Evolutionary conservation across 768 basidiomycete species (phyloP), one percentile per base, ranked within the genome.

Genomic region (Paxillus involutus): DNA sequence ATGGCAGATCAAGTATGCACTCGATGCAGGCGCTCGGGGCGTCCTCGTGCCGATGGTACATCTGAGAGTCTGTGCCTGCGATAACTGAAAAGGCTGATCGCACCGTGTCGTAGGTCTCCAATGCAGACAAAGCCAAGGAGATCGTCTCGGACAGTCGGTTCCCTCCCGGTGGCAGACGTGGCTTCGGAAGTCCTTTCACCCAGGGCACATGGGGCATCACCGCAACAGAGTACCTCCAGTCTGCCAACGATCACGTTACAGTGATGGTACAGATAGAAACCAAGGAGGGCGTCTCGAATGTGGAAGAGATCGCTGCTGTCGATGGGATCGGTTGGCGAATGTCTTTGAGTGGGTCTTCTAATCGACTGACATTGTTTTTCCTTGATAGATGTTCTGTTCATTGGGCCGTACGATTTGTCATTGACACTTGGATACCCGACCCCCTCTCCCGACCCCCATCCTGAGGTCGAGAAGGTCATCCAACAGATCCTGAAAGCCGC

Each of bases 1-100:
- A 51, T 87, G 85, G 85, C 85, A 87, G 66, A 86, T 88, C 69
- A 88, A 88, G 70, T 76, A 83, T 55, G 85, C 81, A 1, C 75
- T 88, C 30, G 86, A 88, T 61, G 81, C 82, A 0, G 87, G 86
- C 5, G 86, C 86, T 16, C 73, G 76, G 26, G 85, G 87, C 0
- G 70, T 88, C 5, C 60, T 89, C 40, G 81, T 87, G 0, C 86
- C 87, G 4, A 84, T 88, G 84, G 84, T 88, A 59, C 36, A 72
- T 52, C 35, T 26, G 26, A 26, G 26, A 11, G 21, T 17, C 40
- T 13, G 3, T 48, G 12, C 40, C 21, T 6, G 33, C 16, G 26
- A 49, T 29, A 13, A 10, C 32, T 37, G 41, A 12, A 14, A 10
- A 39, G 44, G 21, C 26, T 32, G 32, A 44, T 48, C 10, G 6